phyloP scores from a whole-genome alignment of 805 yeast genomes.

The Ogataea nitratoaversa region DNA sequence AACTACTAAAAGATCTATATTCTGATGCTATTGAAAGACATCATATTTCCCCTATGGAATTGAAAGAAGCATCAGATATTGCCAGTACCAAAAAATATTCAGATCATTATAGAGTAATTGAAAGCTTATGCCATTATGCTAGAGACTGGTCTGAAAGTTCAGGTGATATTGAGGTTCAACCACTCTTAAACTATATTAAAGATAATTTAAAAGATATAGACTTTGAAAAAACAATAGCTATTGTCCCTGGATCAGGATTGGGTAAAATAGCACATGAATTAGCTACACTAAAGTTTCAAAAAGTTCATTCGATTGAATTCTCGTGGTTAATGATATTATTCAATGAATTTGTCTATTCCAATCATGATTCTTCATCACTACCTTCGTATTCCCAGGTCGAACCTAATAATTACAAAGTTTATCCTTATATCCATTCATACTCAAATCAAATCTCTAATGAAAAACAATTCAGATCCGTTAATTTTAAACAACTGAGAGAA shows the following conservation, averaged over 20 bases:
- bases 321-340: slow-evolving; percentile 74
- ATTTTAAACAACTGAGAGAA: slow-evolving; percentile 22
- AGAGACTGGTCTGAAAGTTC: slow-evolving; percentile 68
- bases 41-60: slow-evolving; percentile 40
- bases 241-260: slow-evolving; percentile 87
- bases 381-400: too few species aligned
- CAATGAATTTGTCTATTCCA: slow-evolving; percentile 50
- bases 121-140: slow-evolving; percentile 67
- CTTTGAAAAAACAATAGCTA: slow-evolving; percentile 39
- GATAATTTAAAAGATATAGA: slow-evolving; percentile 33
- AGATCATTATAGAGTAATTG: slow-evolving; percentile 49
- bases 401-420: slow-evolving; percentile 22
- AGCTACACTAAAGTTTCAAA: slow-evolving; percentile 30
- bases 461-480: slow-evolving; percentile 48
- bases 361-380: too few species aligned
- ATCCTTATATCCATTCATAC: slow-evolving; percentile 61
- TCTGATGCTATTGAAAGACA: slow-evolving; percentile 32
- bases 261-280: slow-evolving; percentile 74
- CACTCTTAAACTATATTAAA: slow-evolving; percentile 50
- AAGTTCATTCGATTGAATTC: slow-evolving; percentile 71
- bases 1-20: slow-evolving; percentile 43
- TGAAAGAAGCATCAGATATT: slow-evolving; percentile 31
- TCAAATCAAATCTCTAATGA: slow-evolving; percentile 53
- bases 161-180: slow-evolving; percentile 48
- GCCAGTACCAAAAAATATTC: slow-evolving; percentile 11